Evolutionary conservation across 176 grass and related monocot genomes (phyloP).

Genomic region (Phyllostachys edulis): DNA sequence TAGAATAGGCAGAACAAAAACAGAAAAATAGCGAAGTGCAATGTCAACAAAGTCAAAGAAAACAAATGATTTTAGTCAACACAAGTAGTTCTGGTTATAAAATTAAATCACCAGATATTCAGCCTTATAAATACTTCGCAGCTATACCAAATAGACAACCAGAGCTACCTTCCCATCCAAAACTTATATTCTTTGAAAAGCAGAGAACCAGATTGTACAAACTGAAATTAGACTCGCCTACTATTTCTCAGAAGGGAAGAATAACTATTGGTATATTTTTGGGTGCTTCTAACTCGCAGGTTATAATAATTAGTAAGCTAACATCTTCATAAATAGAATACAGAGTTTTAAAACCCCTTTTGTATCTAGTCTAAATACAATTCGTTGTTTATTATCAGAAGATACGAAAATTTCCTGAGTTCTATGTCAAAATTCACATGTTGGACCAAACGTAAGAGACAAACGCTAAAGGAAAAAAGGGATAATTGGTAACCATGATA

Average conservation of each 20-base stretch:
- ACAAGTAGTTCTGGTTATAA: neutral
- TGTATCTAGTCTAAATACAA: neutral
- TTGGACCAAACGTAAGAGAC: neutral
- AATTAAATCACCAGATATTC: neutral
- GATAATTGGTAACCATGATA: neutral
- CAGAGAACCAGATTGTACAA: constrained; percentile 6
- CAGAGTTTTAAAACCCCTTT: neutral
- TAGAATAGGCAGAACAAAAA: neutral
- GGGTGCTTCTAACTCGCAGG: neutral
- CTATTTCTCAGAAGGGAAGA: neutral
- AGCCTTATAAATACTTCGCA: neutral
- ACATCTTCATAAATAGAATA: neutral
- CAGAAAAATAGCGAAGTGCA: neutral
- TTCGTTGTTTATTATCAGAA: neutral
- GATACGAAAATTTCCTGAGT: neutral
- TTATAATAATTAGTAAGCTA: neutral
- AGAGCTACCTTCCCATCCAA: neutral
- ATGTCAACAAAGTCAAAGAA: neutral
- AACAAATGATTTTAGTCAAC: constrained; percentile 1
- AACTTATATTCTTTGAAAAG: neutral
- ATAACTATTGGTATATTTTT: constrained; percentile 10
- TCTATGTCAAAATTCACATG: neutral
- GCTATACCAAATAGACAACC: constrained; percentile 8
- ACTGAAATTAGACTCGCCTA: neutral
- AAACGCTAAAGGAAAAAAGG: neutral